phyloP scores from a whole-genome alignment of 371 early-diverging fungal species.

The Phascolomyces articulosus region DNA sequence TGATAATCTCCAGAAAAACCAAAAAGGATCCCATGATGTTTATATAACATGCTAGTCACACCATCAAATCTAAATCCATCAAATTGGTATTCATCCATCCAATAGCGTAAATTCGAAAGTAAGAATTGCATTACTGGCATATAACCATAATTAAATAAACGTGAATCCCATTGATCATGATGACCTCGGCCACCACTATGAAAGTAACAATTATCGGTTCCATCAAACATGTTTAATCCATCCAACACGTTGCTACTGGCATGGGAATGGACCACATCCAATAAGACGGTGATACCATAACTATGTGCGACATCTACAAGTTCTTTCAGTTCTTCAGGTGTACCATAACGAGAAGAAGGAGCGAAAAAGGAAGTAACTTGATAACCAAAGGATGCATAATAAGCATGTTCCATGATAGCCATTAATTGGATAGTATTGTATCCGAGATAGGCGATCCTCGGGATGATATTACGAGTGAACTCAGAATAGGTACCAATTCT shows the following conservation, averaged over 20 bases:
- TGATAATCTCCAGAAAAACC: conserved; percentile 93
- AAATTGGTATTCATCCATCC: conserved; percentile 87
- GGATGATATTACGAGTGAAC: conserved; percentile 87
- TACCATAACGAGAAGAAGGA: conserved; percentile 88
- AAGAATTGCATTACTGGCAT: conserved; percentile 92
- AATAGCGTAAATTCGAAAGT: conserved; percentile 92
- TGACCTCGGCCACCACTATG: conserved; percentile 86
- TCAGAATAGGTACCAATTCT: conserved; percentile 85
- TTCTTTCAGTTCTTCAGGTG: conserved; percentile 88
- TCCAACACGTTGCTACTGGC: conserved; percentile 93
- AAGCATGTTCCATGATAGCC: conserved; percentile 99
- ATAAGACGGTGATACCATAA: conserved; percentile 84
- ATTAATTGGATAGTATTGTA: conserved; percentile 96
- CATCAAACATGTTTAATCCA: conserved; percentile 95
- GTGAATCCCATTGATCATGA: conserved; percentile 93
- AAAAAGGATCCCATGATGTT: conserved; percentile 93
- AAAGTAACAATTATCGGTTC: conserved; percentile 95
- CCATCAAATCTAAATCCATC: conserved; percentile 99
- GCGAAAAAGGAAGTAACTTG: conserved; percentile 97
- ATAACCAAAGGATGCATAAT: conserved; percentile 97
- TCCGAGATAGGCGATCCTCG: conserved; percentile 85
- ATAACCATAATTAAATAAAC: conserved; percentile 92
- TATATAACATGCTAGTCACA: conserved; percentile 95
- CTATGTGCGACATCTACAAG: conserved; percentile 94
- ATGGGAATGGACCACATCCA: conserved; percentile 98